Conservation (phyloP, 495 filamentous ascomycete species). For the Hyaloscypha finlandica region DNA sequence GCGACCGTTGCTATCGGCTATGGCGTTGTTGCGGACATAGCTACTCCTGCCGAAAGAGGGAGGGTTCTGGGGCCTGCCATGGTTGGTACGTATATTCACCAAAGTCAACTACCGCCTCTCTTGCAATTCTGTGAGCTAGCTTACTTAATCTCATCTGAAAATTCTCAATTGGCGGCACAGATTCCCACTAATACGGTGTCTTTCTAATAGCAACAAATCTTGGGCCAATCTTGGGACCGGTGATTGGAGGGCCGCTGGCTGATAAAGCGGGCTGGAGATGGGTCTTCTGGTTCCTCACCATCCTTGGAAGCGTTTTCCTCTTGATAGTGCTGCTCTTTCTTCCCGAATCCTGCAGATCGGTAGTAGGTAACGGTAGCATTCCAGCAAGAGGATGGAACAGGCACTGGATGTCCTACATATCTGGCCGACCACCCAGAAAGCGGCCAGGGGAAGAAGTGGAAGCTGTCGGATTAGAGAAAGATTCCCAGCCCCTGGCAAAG, state of each 20-base stretch:
- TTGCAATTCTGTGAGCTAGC: too few relatives aligned
- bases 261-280: slow-evolving; percentile 39
- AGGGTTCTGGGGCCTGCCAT: slow-evolving; percentile 36
- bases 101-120: too few relatives aligned
- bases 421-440: not conserved
- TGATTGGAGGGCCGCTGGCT: slow-evolving; percentile 44
- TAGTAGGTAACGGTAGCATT: slow-evolving; percentile 25
- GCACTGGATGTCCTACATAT: not conserved
- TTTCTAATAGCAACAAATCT: slow-evolving; percentile 1
- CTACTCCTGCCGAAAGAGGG: slow-evolving; percentile 40
- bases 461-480: not conserved
- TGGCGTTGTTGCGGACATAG: slow-evolving; percentile 43
- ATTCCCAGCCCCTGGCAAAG: not conserved
- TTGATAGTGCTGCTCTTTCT: slow-evolving; percentile 12
- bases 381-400: slow-evolving; percentile 2
- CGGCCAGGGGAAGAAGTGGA: not conserved
- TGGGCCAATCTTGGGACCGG: slow-evolving; percentile 35
- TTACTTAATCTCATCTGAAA: too few relatives aligned
- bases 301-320: slow-evolving; percentile 37
- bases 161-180: too few relatives aligned
- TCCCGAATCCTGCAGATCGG: slow-evolving; percentile 15
- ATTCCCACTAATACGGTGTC: too few relatives aligned
- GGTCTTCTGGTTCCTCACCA: slow-evolving; percentile 49
- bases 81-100: not conserved
- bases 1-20: slow-evolving; percentile 36